phyloP scores from a whole-genome alignment of 306 rosid species.

The Cucurbita moschata region DNA sequence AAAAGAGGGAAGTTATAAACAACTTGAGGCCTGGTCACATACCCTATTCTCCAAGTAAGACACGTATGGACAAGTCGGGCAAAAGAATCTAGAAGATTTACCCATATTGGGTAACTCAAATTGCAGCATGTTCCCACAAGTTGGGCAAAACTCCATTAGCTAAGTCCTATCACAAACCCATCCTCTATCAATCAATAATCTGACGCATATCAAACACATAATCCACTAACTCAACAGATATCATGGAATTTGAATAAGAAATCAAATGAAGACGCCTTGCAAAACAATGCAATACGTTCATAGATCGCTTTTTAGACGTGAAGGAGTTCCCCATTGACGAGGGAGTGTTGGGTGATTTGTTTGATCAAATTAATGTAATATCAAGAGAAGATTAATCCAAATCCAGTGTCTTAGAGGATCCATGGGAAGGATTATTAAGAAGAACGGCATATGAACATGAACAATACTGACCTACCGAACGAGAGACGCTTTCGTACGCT shows the following conservation, averaged over 20 bases:
- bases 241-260: neutral
- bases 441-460: neutral
- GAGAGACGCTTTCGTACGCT: neutral
- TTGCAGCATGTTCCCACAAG: slow-evolving; percentile 38
- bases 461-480: neutral
- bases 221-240: neutral
- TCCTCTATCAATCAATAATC: neutral
- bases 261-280: neutral
- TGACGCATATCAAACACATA: neutral
- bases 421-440: neutral
- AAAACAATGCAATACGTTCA: neutral
- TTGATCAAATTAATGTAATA: neutral
- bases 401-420: neutral
- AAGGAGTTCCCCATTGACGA: neutral
- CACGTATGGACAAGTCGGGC: slow-evolving; percentile 43
- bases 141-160: slow-evolving; percentile 53
- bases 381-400: neutral
- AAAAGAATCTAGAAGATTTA: slow-evolving; percentile 32
- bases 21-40: neutral
- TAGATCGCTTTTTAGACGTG: neutral
- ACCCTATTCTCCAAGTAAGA: slow-evolving; percentile 26
- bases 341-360: neutral
- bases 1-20: neutral
- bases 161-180: neutral
- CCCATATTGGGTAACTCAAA: slow-evolving; percentile 36